These are phyloP conservation scores for Cystoderma amianthinum DNA, from an alignment of 768 basidiomycete genomes.

Conservation along the genomic window DNA sequence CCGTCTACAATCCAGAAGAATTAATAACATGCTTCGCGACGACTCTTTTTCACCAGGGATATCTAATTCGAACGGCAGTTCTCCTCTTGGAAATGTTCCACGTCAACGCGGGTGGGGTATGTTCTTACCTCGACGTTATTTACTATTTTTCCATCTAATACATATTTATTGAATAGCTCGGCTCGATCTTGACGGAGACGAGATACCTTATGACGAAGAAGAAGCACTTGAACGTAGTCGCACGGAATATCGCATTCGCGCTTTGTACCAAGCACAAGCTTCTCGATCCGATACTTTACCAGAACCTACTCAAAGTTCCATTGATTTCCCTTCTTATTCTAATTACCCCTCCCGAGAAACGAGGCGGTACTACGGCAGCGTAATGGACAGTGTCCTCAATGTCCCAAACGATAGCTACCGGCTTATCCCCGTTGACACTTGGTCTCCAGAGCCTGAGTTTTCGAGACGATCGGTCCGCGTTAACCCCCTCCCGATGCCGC, in stretches of 20 bases:
- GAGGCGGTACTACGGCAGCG: conserved; percentile 11
- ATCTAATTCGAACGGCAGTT: background rate
- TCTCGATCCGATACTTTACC: conserved; percentile 6
- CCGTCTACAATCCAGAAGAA: background rate
- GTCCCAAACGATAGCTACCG: conserved; percentile 7
- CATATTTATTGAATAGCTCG: conserved; percentile 23
- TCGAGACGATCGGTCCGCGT: conserved; percentile 14
- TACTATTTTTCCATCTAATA: conserved; percentile 3
- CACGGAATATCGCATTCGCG: conserved; percentile 37
- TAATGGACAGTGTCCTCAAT: conserved; percentile 15
- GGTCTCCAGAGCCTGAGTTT: background rate
- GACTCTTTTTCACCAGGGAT: background rate
- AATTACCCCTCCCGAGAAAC: background rate
- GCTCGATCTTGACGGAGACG: conserved; percentile 54
- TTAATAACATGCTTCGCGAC: background rate
- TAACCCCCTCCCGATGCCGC: conserved; percentile 51
- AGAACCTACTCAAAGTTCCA: background rate
- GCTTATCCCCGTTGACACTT: background rate
- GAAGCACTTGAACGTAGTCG: conserved; percentile 50
- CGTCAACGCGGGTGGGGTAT: conserved; percentile 42
- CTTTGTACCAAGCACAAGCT: conserved; percentile 9
- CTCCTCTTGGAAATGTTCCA: conserved; percentile 3
- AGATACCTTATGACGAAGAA: conserved; percentile 56
- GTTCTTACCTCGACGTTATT: conserved; percentile 10
- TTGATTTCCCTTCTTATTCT: background rate